phyloP scores from a whole-genome alignment of 2,329 filamentous ascomycete species.

The Gyromitra esculenta region DNA sequence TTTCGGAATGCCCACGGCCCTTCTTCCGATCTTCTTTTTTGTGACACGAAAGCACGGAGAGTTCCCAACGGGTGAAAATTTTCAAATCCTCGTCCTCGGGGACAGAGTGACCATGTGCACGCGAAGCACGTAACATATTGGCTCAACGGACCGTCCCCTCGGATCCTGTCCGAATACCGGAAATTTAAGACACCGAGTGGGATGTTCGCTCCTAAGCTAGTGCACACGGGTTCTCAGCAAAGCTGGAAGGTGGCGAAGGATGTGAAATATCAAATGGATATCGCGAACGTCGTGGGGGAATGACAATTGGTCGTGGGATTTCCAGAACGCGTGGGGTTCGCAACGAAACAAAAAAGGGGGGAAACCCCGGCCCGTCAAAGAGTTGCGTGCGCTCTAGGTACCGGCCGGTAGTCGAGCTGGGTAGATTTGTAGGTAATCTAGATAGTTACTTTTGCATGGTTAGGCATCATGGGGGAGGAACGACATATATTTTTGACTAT shows the following conservation, averaged over 20 bases:
- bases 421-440: conserved; percentile 49
- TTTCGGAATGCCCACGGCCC: conserved; percentile 34
- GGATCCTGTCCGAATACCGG: conserved; percentile 34
- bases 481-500: conserved; percentile 46
- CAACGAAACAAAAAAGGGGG: conserved; percentile 36
- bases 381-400: conserved; percentile 27
- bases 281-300: conserved; percentile 30
- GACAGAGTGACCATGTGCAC: conserved; percentile 29
- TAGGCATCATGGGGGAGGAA: conserved; percentile 27
- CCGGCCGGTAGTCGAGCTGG: conserved; percentile 22
- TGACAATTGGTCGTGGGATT: conserved; percentile 29
- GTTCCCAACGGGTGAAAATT: conserved; percentile 29
- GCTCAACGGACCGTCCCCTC: conserved; percentile 40
- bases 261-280: conserved; percentile 40
- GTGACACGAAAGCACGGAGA: conserved; percentile 38
- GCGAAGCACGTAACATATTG: conserved; percentile 44
- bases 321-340: conserved; percentile 48
- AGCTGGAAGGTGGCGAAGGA: conserved; percentile 16
- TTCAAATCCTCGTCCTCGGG: conserved; percentile 32
- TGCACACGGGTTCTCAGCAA: conserved; percentile 9
- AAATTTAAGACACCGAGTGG: conserved; percentile 37
- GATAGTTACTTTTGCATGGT: conserved; percentile 44
- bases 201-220: conserved; percentile 37
- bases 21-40: conserved; percentile 37
- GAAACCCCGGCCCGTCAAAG: conserved; percentile 42